A percentile compares a stretch with the other conserved stretches of the same genome.
These are phyloP conservation scores for Fraxinus nigra DNA, from an alignment of 305 asterid species.

Conservation along the genomic window DNA sequence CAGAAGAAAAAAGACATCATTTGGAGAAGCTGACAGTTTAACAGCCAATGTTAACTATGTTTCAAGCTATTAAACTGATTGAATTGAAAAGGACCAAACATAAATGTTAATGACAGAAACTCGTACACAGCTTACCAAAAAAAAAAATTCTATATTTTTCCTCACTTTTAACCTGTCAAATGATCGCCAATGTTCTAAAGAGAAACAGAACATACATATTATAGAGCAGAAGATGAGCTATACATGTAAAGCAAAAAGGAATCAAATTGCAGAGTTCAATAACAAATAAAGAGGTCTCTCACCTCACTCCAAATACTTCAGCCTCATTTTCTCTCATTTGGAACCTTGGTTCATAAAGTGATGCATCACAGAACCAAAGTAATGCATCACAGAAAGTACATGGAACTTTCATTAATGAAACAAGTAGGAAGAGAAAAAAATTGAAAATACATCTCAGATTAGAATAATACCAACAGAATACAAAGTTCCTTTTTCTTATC, in stretches of 20 bases:
- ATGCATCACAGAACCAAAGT: neutral
- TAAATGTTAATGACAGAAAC: neutral
- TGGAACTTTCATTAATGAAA: neutral
- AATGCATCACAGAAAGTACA: neutral
- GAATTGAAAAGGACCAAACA: neutral
- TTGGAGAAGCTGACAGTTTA: neutral
- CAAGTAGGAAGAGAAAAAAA: neutral
- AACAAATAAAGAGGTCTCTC: neutral
- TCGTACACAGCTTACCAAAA: neutral
- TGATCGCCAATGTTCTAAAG: neutral
- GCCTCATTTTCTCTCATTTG: neutral
- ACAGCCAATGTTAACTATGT: neutral
- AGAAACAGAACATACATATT: neutral
- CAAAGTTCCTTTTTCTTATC: neutral
- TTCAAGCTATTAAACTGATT: neutral
- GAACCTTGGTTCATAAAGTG: neutral
- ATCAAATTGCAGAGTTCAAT: neutral
- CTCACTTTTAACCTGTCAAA: neutral
- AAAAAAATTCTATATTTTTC: neutral
- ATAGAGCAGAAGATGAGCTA: neutral
- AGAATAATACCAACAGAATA: neutral
- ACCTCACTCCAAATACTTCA: neutral
- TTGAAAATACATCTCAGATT: neutral
- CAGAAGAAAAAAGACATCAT: neutral
- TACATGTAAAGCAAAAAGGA: neutral